Evolutionary conservation across 768 basidiomycete genomes (phyloP), one percentile per base, ranked within the genome.

Genomic region (Suillus occidentalis): DNA sequence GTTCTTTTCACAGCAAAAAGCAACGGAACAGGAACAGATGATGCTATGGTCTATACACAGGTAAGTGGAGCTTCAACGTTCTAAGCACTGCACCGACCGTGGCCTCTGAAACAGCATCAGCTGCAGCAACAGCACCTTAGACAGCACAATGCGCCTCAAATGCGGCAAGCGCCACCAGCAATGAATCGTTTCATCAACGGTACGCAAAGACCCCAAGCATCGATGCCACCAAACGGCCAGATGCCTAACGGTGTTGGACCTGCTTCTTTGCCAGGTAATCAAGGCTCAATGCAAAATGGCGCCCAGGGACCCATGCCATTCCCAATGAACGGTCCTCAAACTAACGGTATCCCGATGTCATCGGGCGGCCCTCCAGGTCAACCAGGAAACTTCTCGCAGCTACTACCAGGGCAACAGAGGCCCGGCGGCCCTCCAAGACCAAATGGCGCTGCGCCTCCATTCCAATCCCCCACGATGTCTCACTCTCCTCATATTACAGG

Each of bases 1-100:
- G 88, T 92, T 0, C 79, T 93, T 18, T 94, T 93, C 73, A 87
- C 87, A 14, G 90, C 91, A 55, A 93, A 93, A 77, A 90, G 88
- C 67, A 89, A 83, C 58, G 85, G 85, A 37, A 73, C 72, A 10
- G 88, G 86, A 22, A 73, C 86, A n/a, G 90, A 91, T 1, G 90
- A 92, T 67, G 91, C 89, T 28, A 68, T 91, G 73, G 65, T 88
- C 42, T 92, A 92, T 73, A 87, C 84, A 0, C 87, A 89, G 79
- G 91, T 90, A 68, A 62, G 86, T 78, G 31, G 63, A 65, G 49
- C 39, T 31, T 31, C 61, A 43, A 61, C 59, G 13, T 36, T 42
- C 60, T 22, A 45, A 62, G 31, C 34, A 31, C 40, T 58, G 39
- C 62, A 62, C 49, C 65, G 61, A 47, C 73, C 70, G 36, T 9